These are phyloP conservation scores for Picea glauca DNA, from an alignment of 75 land plant species.

Conservation along the genomic window DNA sequence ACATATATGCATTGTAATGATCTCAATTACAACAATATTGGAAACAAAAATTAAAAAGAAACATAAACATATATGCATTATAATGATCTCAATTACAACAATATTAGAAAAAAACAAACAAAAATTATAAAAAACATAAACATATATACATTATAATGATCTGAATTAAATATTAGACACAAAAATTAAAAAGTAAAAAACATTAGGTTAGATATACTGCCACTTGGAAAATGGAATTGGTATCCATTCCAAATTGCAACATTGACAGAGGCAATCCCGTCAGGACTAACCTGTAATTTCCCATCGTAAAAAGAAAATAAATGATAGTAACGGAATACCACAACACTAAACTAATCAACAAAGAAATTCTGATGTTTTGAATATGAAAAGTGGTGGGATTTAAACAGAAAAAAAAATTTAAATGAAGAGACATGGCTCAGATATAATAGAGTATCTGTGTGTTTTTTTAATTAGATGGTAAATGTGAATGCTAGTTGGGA, in stretches of 20 bases:
- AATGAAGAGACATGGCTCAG: neutral
- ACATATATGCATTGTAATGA: too few species aligned
- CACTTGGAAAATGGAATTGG: constrained; percentile 31
- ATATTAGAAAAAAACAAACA: too few species aligned
- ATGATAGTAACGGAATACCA: neutral
- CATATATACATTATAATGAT: too few species aligned
- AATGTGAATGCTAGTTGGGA: neutral
- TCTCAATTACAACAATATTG: neutral
- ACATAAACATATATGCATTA: neutral
- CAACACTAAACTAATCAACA: neutral
- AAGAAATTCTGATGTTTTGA: neutral
- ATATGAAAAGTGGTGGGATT: neutral
- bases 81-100: neutral
- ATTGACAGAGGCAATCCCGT: constrained; percentile 11
- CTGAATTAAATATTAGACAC: neutral
- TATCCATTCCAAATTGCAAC: constrained; percentile 28
- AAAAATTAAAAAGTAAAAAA: neutral
- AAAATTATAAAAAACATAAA: too few species aligned
- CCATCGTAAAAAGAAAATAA: too few species aligned
- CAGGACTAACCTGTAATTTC: neutral
- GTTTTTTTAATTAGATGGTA: neutral
- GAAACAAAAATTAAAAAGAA: too few species aligned
- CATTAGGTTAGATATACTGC: neutral
- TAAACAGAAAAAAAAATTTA: neutral
- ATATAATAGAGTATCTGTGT: neutral